Base-by-base conservation (phyloP, 768 basidiomycete genomes). In the Xerocomus potaroensis region DNA sequence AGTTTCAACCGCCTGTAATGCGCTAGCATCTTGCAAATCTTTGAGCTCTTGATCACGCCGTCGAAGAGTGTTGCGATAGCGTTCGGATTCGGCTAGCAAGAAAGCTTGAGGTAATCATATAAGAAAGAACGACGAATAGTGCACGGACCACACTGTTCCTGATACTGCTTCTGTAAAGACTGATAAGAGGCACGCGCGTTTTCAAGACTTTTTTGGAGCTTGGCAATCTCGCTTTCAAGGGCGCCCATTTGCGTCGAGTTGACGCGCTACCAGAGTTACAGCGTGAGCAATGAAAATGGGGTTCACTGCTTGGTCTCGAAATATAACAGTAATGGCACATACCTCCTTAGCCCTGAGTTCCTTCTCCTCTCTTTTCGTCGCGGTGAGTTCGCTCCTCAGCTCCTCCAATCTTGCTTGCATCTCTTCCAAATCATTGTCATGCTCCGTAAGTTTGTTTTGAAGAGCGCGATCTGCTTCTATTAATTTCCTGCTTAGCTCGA, bases 281-380 rank as follows among this genome's bases (percentile, higher is more conserved):
- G 5, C 50, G 45, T 57, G 5, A 57, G 47, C 12, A 8, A 27
- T n/a, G n/a, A 41, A 19, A 30, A 9, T 12, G 15, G 9, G 27
- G 10, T 4, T 15, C 27, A 32, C 48, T 18, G 49, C 30, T 16
- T 31, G 12, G 41, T 43, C 41, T 39, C 26, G n/a, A 8, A 41
- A 47, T 14, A 36, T 50, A 46, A 30, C 42, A 38, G 22, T 51
- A 8, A 32, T 46, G 18, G 36, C 55, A 68, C 55, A 9, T 48
- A 90, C 90, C 73, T 96, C 94, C 65, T 93, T 94, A 11, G 78
- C 73, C 36, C 89, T 75, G 54, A 95, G 66, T 58, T 97, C 94
- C 69, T 97, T 96, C 67, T 97, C 93, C 58, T 97, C 92, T 32
- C 89, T 78, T 64, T 90, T 88, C 5, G 87, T 84, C 6, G 84